Evolutionary conservation across 2,329 filamentous ascomycete genomes (phyloP), one percentile per base, ranked within the genome.

Genomic region (Diaporthe citri): DNA sequence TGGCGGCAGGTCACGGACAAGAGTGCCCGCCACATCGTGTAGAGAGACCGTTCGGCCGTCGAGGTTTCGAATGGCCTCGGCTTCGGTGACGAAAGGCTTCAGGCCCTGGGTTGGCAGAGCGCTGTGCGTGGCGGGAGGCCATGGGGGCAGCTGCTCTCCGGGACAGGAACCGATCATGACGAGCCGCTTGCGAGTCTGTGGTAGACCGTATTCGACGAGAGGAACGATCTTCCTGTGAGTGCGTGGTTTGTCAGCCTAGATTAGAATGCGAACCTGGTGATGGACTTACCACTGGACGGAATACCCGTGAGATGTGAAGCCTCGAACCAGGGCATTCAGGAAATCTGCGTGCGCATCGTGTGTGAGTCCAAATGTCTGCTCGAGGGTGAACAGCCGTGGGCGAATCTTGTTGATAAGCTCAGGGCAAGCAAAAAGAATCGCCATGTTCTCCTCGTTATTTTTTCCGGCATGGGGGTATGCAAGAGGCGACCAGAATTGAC

Each of bases 341-440:
- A 89, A 91, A 0, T 84, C 82, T 12, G 83, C 81, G 69, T 92
- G 91, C 0, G 85, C 82, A 0, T 87, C 82, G 25, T 87, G 85
- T 0, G 89, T 81, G 0, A 97, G 87, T 0, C 94, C 94, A 71
- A 90, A 92, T 0, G 95, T 96, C 79, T 97, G 93, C 78, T 97
- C 95, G 0, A 97, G 85, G 0, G 94, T 97, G 1, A 94, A 89
- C 0, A 97, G 79, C 0, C 95, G 87, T 0, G 95, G 94, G 0
- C 87, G 88, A 0, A 88, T 81, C 46, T 88, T 88, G 7, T 88
- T 82, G 0, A 96, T 83, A 0, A 95, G 81, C 2, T 88, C 82
- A 0, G 85, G 82, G 69, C 90, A 90, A 0, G 87, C 84, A 75
- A 88, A 89, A 0, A 92, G 79, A 0, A 87, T 87, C 1, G 91